Evolutionary conservation across 495 filamentous ascomycete species (phyloP).

Genomic region (Glarea lozoyensis): DNA sequence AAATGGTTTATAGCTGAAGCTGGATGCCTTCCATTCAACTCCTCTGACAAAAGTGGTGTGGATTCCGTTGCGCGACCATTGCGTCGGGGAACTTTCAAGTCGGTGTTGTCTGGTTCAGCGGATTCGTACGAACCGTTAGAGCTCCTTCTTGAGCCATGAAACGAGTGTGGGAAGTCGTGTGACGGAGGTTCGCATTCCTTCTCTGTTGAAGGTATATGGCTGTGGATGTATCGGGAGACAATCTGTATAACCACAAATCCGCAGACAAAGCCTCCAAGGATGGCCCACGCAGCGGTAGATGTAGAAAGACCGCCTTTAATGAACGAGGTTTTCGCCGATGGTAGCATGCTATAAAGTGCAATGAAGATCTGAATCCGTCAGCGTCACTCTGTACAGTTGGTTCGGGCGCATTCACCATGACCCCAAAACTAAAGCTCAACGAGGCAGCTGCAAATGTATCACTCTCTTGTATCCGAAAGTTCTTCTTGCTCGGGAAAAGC

Average conservation of each 20-base stretch:
- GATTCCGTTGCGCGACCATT: constrained; percentile 25
- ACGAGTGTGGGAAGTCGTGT: constrained; percentile 21
- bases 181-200: constrained; percentile 69
- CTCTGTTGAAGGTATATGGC: constrained; percentile 80
- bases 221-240: constrained; percentile 71
- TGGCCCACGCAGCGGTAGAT: constrained; percentile 55
- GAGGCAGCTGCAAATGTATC: constrained; percentile 81
- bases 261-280: constrained; percentile 69
- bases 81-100: constrained; percentile 7
- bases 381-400: neutral
- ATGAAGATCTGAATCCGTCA: constrained; percentile 65
- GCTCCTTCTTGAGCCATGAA: constrained; percentile 17
- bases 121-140: constrained; percentile 15
- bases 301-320: constrained; percentile 54
- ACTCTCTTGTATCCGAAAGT: constrained; percentile 84
- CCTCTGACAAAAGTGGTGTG: constrained; percentile 26
- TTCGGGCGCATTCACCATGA: constrained; percentile 62
- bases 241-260: constrained; percentile 81
- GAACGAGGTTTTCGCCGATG: constrained; percentile 71
- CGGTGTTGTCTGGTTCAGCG: constrained; percentile 3
- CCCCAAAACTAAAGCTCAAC: constrained; percentile 86
- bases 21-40: neutral
- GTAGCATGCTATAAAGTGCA: constrained; percentile 89
- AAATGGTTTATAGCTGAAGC: neutral
- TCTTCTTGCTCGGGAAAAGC: constrained; percentile 56